phyloP scores from a whole-genome alignment of 345 rosid species.

The Gossypioides kirkii region DNA sequence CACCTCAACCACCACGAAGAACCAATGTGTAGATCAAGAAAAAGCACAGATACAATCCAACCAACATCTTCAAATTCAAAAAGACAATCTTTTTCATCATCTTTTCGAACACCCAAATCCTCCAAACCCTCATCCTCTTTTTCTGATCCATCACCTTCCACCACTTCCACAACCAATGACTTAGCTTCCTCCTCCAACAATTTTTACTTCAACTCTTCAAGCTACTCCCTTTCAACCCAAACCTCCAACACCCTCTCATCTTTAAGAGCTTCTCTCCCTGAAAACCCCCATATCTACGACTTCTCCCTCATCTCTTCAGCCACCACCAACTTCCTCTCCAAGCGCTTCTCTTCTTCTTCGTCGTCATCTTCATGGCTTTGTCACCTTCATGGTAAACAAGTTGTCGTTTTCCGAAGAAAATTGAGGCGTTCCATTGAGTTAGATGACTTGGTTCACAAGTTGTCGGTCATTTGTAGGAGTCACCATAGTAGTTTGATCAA shows the following conservation, averaged over 20 bases:
- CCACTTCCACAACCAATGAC: neutral
- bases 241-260: slow-evolving; percentile 17
- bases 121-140: neutral
- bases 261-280: slow-evolving; percentile 27
- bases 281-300: slow-evolving; percentile 26
- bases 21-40: slow-evolving; percentile 16
- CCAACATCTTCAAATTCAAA: neutral
- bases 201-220: neutral
- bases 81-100: neutral
- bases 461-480: slow-evolving; percentile 30
- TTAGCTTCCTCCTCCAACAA: neutral
- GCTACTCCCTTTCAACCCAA: slow-evolving; percentile 15
- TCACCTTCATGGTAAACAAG: slow-evolving; percentile 24
- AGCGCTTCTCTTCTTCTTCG: slow-evolving; percentile 33
- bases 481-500: slow-evolving; percentile 39
- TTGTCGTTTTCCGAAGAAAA: slow-evolving; percentile 24
- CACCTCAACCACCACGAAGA: neutral
- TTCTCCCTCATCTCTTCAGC: slow-evolving; percentile 28
- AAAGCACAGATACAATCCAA: neutral
- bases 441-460: slow-evolving; percentile 5
- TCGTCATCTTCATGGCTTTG: slow-evolving; percentile 40
- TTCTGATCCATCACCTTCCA: neutral
- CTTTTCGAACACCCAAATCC: slow-evolving; percentile 2
- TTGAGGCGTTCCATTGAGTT: slow-evolving; percentile 4
- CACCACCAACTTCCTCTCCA: slow-evolving; percentile 27